Evolutionary conservation across 2,329 filamentous ascomycete species (phyloP).

Genomic region (Westerdykella sp.): DNA sequence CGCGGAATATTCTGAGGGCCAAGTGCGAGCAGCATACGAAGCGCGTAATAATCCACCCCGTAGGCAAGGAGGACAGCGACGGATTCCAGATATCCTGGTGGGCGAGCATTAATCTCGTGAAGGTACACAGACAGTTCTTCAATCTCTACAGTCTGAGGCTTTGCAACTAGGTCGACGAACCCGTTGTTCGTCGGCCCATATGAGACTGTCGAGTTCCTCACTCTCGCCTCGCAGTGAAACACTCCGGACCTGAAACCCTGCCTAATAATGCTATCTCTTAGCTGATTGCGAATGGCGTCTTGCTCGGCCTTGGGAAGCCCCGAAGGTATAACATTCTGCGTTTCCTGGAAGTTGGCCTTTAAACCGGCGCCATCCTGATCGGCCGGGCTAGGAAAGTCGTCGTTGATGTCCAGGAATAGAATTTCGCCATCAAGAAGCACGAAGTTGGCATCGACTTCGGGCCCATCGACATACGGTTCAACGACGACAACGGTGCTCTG

Average conservation of each 20-base stretch:
- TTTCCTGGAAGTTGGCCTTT: slow-evolving; percentile 8
- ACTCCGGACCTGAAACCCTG: slow-evolving; percentile 9
- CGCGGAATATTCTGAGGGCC: slow-evolving; percentile 11
- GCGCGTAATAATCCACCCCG: slow-evolving; percentile 13
- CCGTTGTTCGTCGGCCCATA: not conserved
- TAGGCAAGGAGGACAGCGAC: slow-evolving; percentile 6
- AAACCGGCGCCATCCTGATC: slow-evolving; percentile 1
- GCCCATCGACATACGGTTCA: slow-evolving; percentile 13
- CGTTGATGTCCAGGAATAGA: slow-evolving; percentile 9
- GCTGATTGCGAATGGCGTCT: not conserved
- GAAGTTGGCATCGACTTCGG: slow-evolving; percentile 14
- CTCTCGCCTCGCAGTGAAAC: slow-evolving; percentile 11
- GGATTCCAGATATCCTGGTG: slow-evolving; percentile 8
- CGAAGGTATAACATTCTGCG: slow-evolving; percentile 3
- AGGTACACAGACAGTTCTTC: slow-evolving; percentile 5
- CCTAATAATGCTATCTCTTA: slow-evolving; percentile 3
- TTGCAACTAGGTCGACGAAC: not conserved
- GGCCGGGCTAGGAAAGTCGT: slow-evolving; percentile 10
- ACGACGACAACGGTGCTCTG: slow-evolving; percentile 23
- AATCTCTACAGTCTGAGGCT: too few species aligned
- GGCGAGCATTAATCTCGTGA: slow-evolving; percentile 14
- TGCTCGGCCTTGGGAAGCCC: slow-evolving; percentile 5
- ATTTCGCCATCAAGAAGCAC: slow-evolving; percentile 11
- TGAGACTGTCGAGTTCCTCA: slow-evolving; percentile 7
- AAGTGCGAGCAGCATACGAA: slow-evolving; percentile 6